Base-by-base conservation (phyloP, 306 rosid genomes). In the Malus sieversii region DNA sequence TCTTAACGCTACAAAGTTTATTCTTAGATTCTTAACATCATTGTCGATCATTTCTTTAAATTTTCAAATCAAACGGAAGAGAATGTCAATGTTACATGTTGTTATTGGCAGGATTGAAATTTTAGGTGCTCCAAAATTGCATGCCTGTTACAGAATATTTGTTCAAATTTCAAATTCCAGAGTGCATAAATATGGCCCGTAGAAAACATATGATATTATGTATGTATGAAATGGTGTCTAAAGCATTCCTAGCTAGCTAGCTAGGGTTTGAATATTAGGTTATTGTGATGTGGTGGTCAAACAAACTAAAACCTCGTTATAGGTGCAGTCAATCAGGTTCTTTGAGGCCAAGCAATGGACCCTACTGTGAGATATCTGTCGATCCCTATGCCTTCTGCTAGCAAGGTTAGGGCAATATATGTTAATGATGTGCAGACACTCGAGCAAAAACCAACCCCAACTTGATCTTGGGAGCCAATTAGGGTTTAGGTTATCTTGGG, bases 281-380 rank as follows among this genome's bases (percentile, higher is more conserved):
- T 76, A 61, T 53, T 71, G 20, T 53, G 71, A 61, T 52, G 44
- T 30, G 27, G 88, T 79, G 85, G 92, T 87, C 87, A 87, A 87
- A 88, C 75, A 80, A 66, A 63, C 59, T 59, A 4, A 4, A 8
- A 71, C 91, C 92, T 92, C 94, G 98, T 66, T 78, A 64, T 78
- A 57, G 70, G 83, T 88, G 98, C 89, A 85, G 89, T 86, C 92
- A 87, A 75, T 59, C 72, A 77, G 81, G 70, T 84, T 77, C 84
- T 75, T 77, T 59, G 23, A 27, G 75, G 71, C 83, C 46, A 67
- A 75, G 40, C 40, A 51, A 22, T 40, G 67, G 48, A 35, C 66
- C 86, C 88, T 83, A 76, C 86, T 70, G 66, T 75, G 42, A 74
- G 68, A 77, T 75, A 25, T 69, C 53, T 73, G 65, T 73, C 62